Conservation (phyloP, 495 filamentous ascomycete genomes). For the Cudoniella acicularis region DNA sequence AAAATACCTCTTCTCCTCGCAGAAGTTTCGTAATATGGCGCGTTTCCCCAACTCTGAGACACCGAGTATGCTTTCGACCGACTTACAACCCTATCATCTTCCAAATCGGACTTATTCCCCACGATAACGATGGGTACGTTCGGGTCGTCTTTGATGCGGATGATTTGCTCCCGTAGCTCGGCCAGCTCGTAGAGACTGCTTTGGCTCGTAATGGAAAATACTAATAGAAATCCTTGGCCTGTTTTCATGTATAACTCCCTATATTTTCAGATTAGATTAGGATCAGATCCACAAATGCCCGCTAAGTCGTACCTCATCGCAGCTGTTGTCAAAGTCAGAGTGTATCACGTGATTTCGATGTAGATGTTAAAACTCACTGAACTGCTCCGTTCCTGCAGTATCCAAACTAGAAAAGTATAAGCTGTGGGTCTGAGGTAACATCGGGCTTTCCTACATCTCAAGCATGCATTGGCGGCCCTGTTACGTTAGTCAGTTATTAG, state of each 20-base stretch:
- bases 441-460: slow-evolving; percentile 70
- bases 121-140: slow-evolving; percentile 92
- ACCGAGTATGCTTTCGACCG: slow-evolving; percentile 81
- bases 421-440: slow-evolving; percentile 14
- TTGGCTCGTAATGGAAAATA: slow-evolving; percentile 92
- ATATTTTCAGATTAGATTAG: slow-evolving; percentile 21
- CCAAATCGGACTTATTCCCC: slow-evolving; percentile 94
- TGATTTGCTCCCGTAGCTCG: slow-evolving; percentile 90
- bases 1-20: slow-evolving; percentile 65
- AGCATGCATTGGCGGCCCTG: slow-evolving; percentile 94
- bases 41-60: slow-evolving; percentile 82
- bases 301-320: slow-evolving; percentile 76
- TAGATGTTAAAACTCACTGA: slow-evolving; percentile 62
- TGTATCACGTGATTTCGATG: slow-evolving; percentile 22
- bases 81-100: slow-evolving; percentile 83
- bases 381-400: slow-evolving; percentile 97
- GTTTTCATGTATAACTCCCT: slow-evolving; percentile 96
- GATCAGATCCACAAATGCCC: too few relatives aligned
- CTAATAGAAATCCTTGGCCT: slow-evolving; percentile 93
- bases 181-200: slow-evolving; percentile 82
- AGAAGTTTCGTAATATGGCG: slow-evolving; percentile 93
- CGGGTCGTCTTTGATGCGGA: slow-evolving; percentile 93
- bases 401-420: slow-evolving; percentile 62
- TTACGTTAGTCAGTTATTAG: slow-evolving; percentile 8
- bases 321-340: slow-evolving; percentile 37